These are phyloP conservation scores for Melaleuca quinquenervia DNA, from an alignment of 345 rosid genomes.

Conservation along the genomic window DNA sequence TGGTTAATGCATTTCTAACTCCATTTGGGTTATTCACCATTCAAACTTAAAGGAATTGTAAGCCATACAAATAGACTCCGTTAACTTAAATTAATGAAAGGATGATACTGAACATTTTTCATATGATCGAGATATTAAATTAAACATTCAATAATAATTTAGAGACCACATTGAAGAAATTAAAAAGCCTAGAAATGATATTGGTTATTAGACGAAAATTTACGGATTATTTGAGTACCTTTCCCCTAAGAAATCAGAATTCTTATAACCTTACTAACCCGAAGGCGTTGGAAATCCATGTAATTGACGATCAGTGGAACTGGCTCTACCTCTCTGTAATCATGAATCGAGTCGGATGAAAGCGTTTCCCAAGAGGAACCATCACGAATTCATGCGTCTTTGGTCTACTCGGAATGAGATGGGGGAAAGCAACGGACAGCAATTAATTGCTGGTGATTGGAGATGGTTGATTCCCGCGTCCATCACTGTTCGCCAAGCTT, in stretches of 20 bases:
- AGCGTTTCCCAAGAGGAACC: not conserved
- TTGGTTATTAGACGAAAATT: not conserved
- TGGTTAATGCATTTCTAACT: not conserved
- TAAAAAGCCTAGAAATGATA: fast-evolving
- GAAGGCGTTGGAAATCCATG: not conserved
- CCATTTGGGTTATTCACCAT: not conserved
- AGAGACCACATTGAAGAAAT: not conserved
- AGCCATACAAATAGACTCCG: not conserved
- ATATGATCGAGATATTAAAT: not conserved
- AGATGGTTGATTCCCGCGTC: not conserved
- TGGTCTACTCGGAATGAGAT: not conserved
- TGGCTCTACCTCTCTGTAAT: not conserved
- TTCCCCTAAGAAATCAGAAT: not conserved
- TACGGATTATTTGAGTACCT: not conserved
- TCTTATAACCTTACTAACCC: not conserved
- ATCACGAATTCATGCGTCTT: not conserved
- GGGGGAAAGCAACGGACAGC: not conserved
- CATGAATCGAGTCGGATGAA: not conserved
- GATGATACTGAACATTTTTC: not conserved
- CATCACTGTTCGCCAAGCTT: not conserved
- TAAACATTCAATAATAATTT: not conserved
- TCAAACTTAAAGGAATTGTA: not conserved
- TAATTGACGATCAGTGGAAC: not conserved
- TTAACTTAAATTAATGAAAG: not conserved
- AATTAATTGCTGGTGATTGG: not conserved